Percentiles rank a stretch among this genome's conserved stretches.
These are phyloP conservation scores for Hortiboletus campestris DNA, from an alignment of 768 basidiomycete species.

Conservation along the genomic window DNA sequence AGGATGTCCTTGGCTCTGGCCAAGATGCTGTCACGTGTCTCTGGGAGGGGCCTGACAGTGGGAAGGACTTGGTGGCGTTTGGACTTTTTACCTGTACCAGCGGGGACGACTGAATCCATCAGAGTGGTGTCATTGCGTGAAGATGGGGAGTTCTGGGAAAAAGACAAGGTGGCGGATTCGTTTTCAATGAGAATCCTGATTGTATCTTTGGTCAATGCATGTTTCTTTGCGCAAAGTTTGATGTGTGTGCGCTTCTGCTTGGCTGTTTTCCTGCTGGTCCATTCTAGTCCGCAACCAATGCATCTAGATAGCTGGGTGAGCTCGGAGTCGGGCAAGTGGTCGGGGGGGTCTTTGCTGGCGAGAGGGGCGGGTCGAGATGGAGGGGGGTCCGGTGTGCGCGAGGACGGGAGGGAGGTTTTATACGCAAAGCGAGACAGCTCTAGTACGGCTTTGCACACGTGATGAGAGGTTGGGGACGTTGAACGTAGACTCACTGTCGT, in stretches of 20 bases:
- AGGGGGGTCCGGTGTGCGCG: neutral
- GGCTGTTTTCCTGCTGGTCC: conserved; percentile 68
- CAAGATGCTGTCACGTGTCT: conserved; percentile 45
- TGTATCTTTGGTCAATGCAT: conserved; percentile 51
- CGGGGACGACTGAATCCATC: conserved; percentile 52
- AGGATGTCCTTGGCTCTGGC: conserved; percentile 39
- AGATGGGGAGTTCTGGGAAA: neutral
- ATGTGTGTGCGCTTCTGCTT: conserved; percentile 68
- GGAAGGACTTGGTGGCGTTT: conserved; percentile 38
- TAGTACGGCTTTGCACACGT: neutral
- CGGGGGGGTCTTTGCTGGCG: conserved; percentile 13
- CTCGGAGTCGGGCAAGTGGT: conserved; percentile 46
- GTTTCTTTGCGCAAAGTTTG: conserved; percentile 64
- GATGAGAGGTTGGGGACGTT: neutral
- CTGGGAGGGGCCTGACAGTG: conserved; percentile 45
- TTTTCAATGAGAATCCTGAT: conserved; percentile 50
- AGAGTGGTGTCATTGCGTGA: conserved; percentile 34
- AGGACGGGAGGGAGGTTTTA: neutral
- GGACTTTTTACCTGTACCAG: conserved; percentile 45
- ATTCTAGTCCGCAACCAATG: conserved; percentile 59
- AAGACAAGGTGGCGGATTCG: conserved; percentile 35
- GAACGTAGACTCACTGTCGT: conserved; percentile 2
- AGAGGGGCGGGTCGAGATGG: neutral
- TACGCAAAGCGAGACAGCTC: conserved; percentile 43
- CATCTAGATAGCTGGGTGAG: conserved; percentile 54